A percentile compares a stretch with the other conserved stretches of the same genome.
Evolutionary conservation across 768 basidiomycete species (phyloP).

Genomic region (Omphalotus guepiniiformis): DNA sequence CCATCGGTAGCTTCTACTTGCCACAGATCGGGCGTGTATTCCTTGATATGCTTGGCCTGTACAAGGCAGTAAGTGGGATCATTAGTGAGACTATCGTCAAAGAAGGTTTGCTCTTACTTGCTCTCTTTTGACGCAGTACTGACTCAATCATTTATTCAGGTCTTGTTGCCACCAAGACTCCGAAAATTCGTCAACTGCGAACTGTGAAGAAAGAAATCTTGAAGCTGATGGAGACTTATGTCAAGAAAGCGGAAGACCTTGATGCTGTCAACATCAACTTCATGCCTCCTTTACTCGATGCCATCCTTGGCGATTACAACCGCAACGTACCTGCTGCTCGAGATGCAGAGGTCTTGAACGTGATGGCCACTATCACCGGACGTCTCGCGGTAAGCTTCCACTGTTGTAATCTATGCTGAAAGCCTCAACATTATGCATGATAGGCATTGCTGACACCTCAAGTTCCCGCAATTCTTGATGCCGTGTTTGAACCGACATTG

Average conservation of each 20-base stretch:
- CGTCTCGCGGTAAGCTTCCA: constrained; percentile 73
- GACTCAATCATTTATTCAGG: constrained; percentile 40
- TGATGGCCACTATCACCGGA: constrained; percentile 91
- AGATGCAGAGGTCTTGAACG: constrained; percentile 95
- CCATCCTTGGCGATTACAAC: constrained; percentile 96
- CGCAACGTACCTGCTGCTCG: constrained; percentile 90
- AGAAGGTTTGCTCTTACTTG: constrained; percentile 51
- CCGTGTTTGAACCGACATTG: constrained; percentile 94
- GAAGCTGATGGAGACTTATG: constrained; percentile 96
- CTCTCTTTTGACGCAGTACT: not conserved
- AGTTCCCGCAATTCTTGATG: constrained; percentile 92
- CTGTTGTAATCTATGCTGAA: constrained; percentile 1
- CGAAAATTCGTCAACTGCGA: constrained; percentile 88
- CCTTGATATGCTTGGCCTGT: constrained; percentile 96
- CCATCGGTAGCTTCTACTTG: constrained; percentile 94
- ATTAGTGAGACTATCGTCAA: constrained; percentile 90
- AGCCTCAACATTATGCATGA: constrained; percentile 10
- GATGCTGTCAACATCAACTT: constrained; percentile 89
- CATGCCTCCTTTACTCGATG: constrained; percentile 93
- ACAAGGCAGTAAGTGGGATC: constrained; percentile 95
- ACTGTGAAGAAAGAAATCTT: constrained; percentile 99
- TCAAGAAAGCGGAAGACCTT: constrained; percentile 95
- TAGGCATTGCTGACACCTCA: constrained; percentile 87
- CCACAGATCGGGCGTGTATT: constrained; percentile 97
- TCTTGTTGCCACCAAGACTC: constrained; percentile 90